phyloP scores from a whole-genome alignment of 2,329 filamentous ascomycete species.

The Curvularia verruculosa region DNA sequence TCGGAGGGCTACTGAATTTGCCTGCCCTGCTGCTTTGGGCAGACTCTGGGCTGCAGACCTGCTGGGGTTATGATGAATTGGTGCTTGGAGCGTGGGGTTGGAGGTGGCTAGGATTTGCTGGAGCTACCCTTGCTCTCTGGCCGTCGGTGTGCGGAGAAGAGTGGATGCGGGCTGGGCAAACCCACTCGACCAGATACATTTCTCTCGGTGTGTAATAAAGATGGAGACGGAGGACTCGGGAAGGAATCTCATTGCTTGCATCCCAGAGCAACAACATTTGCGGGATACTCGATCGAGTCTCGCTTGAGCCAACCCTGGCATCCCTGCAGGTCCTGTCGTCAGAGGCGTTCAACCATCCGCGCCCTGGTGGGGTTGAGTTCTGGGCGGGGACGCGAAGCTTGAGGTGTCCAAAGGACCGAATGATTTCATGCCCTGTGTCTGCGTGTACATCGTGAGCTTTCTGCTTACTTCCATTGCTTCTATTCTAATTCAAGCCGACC shows the following conservation, averaged over 20 bases:
- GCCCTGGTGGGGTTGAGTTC: constrained; percentile 2
- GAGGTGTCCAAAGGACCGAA: constrained; percentile 23
- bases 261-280: constrained; percentile 15
- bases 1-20: not conserved
- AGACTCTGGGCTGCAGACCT: not conserved
- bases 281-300: constrained; percentile 11
- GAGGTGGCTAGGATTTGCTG: constrained; percentile 16
- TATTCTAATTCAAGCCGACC: not conserved
- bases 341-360: constrained; percentile 25
- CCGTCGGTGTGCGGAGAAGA: constrained; percentile 8
- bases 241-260: constrained; percentile 14
- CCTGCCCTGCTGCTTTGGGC: not conserved
- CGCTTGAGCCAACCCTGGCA: constrained; percentile 33
- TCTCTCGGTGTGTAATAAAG: constrained; percentile 25
- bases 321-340: constrained; percentile 36
- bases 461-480: constrained; percentile 9
- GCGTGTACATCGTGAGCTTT: constrained; percentile 17
- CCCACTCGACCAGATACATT: constrained; percentile 15
- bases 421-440: constrained; percentile 12
- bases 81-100: constrained; percentile 12
- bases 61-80: not conserved
- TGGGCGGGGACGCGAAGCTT: constrained; percentile 16
- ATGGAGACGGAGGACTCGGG: constrained; percentile 24
- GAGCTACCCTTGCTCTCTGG: not conserved
- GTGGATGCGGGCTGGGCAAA: constrained; percentile 1